phyloP scores from a whole-genome alignment of 2,329 filamentous ascomycete genomes.

The Trichoderma simmonsii region DNA sequence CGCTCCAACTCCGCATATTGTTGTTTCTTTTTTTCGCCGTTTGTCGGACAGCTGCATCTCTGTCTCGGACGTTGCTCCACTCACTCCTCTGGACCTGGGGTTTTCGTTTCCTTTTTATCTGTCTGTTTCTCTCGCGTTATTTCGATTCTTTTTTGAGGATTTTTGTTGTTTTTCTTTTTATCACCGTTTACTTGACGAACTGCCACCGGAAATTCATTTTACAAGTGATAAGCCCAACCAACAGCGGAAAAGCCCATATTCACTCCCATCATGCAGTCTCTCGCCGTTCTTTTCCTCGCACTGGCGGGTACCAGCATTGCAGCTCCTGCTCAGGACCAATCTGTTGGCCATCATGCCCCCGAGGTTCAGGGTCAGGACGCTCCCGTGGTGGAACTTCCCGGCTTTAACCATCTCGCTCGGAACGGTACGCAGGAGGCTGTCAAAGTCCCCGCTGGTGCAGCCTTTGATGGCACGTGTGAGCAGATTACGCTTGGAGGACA shows the following conservation, averaged over 20 bases:
- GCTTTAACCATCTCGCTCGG: slow-evolving; percentile 9
- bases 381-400: background rate
- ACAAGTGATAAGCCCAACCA: background rate
- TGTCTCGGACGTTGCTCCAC: background rate
- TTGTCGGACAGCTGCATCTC: background rate
- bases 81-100: background rate
- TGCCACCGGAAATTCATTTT: background rate
- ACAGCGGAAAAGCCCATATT: background rate
- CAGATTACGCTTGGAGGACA: slow-evolving; percentile 25
- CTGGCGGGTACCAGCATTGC: background rate
- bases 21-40: background rate
- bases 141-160: background rate
- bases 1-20: background rate
- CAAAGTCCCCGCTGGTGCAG: background rate
- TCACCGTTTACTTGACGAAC: background rate
- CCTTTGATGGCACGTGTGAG: slow-evolving; percentile 21
- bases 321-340: background rate
- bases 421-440: background rate
- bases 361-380: background rate
- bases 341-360: background rate
- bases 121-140: background rate
- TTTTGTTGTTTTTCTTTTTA: background rate
- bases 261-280: background rate
- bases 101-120: background rate
- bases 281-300: slow-evolving; percentile 16